phyloP scores from a whole-genome alignment of 371 early-diverging fungal species.

The Cokeromyces recurvatus region DNA sequence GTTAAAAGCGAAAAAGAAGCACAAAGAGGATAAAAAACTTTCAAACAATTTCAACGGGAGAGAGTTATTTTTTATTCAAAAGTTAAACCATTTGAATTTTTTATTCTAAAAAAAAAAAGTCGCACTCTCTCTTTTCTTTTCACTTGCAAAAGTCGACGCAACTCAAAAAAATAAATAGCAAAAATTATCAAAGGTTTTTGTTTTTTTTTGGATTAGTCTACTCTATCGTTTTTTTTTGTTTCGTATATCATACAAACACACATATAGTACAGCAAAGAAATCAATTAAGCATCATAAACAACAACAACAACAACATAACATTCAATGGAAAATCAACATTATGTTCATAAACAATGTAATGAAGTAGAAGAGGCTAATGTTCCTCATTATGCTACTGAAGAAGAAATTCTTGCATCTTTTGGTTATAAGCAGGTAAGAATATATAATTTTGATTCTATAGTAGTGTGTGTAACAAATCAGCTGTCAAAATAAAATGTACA shows the following conservation, averaged over 20 bases:
- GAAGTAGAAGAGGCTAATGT: slow-evolving; percentile 21
- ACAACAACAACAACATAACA: slow-evolving; percentile 12
- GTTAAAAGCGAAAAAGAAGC: too few relatives aligned
- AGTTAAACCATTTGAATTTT: slow-evolving; percentile 6
- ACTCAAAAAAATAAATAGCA: slow-evolving; percentile 15
- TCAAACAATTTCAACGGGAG: slow-evolving; percentile 1
- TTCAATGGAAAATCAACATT: background rate
- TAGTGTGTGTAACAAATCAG: background rate
- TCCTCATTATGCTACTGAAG: slow-evolving; percentile 32
- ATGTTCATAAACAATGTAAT: slow-evolving; percentile 2
- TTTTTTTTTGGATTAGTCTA: slow-evolving; percentile 20
- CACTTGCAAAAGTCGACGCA: slow-evolving; percentile 15
- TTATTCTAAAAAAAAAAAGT: slow-evolving; percentile 8
- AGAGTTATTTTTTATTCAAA: slow-evolving; percentile 18
- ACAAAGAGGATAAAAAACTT: too few relatives aligned
- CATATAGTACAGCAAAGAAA: too few relatives aligned
- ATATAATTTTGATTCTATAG: background rate
- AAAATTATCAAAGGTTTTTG: slow-evolving; percentile 4
- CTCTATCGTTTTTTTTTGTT: slow-evolving; percentile 18
- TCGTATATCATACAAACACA: background rate
- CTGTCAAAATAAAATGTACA: background rate
- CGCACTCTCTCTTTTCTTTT: slow-evolving; percentile 11
- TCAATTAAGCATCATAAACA: background rate
- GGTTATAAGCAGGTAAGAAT: slow-evolving; percentile 53
- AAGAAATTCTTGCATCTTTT: slow-evolving; percentile 46